Evolutionary conservation across 192 early-diverging fungal genomes (phyloP), one percentile per base, ranked within the genome.

Genomic region (Powellomyces hirtus): DNA sequence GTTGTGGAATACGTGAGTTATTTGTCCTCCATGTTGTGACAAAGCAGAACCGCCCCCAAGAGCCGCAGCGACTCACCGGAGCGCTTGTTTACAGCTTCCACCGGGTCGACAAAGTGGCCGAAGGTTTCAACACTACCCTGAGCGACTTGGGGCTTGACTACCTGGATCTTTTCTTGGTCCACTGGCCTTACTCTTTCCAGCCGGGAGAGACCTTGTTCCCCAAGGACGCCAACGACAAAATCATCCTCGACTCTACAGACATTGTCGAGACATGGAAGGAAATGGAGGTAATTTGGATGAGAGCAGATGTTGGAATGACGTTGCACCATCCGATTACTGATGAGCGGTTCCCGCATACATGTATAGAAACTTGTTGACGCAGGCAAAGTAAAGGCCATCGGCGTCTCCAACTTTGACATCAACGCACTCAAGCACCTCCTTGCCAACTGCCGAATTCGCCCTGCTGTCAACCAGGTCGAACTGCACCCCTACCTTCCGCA

Each of bases 401-500:
- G 95, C 71, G 92, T 96, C 34, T 90, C 89, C 49, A 98, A 98
- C 80, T 88, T 86, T 53, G 67, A 72, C 53, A 73, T 80, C 26
- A 27, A 20, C 36, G 89, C 31, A 50, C 74, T 92, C 22, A 78
- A 90, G 55, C 80, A 88, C 62, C 74, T 97, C 44, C 66, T 95
- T 5, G 77, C 75, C 6, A 59, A 75, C 46, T 82, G 86, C 71
- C 82, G 78, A 49, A 86, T 94, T 38, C 68, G 83, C 56, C 95
- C 95, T 16, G 91, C 87, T 44, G 90, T 88, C 38, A 90, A 91
- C 82, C 93, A 97, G 75, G 77, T 94, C 57, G 95, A 97, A 73
- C 71, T 91, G 31, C 92, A 94, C 70, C 92, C 92, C 34, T 86
- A 77, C 75, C 76, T 89, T 44, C 88, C 79, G 13, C 89, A 90